A percentile compares a stretch with the other conserved stretches of the same genome.
Evolutionary conservation across 176 grass and related monocot species (phyloP).

Genomic region (Oryza meyeriana): DNA sequence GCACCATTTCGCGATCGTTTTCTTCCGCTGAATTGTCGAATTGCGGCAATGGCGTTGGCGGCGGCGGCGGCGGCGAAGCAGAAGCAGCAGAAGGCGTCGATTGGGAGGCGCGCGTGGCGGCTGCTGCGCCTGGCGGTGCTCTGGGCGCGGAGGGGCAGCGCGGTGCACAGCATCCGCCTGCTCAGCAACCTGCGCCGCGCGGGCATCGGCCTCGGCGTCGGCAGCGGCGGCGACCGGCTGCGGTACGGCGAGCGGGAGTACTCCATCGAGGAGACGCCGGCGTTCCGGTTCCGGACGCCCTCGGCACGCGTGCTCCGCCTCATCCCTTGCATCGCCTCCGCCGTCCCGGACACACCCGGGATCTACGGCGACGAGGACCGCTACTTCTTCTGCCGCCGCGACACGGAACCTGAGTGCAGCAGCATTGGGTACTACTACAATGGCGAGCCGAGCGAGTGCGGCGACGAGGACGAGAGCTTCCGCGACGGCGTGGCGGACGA

Average conservation of each 20-base stretch:
- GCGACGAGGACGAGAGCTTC: not conserved
- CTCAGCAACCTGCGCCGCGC: constrained; percentile 47
- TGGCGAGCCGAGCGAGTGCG: not conserved
- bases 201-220: not conserved
- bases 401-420: not conserved
- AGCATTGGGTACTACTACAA: not conserved
- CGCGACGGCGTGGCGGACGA: not conserved
- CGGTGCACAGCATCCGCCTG: constrained; percentile 54
- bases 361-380: constrained; percentile 38
- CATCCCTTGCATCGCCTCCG: constrained; percentile 65
- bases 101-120: constrained; percentile 58
- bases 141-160: constrained; percentile 58
- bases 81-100: constrained; percentile 17
- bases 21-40: not conserved
- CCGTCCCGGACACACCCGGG: constrained; percentile 36
- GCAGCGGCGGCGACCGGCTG: constrained; percentile 20
- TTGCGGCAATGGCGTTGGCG: constrained; percentile 16
- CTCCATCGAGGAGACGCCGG: constrained; percentile 85
- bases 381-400: constrained; percentile 32
- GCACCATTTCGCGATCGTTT: not conserved
- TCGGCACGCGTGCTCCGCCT: constrained; percentile 55
- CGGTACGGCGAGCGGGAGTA: constrained; percentile 65
- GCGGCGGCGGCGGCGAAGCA: not conserved
- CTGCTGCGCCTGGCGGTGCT: constrained; percentile 55
- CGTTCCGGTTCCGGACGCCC: constrained; percentile 64